Evolutionary conservation across 2,329 filamentous ascomycete genomes (phyloP).

Genomic region (Epichloe bromicola): DNA sequence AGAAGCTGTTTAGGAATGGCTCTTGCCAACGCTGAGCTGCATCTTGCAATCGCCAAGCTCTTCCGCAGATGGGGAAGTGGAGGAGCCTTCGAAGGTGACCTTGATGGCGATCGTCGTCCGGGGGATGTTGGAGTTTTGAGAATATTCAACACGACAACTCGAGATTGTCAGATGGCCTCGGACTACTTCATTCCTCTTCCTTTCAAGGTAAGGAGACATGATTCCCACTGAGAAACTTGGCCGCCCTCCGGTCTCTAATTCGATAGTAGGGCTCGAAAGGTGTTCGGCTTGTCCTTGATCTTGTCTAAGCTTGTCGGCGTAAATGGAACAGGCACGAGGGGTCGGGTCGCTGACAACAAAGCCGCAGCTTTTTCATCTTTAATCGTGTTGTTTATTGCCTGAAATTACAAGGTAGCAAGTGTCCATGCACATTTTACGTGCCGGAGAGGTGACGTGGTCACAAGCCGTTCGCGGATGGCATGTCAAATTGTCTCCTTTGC

Average conservation of each 20-base stretch:
- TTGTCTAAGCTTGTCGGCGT: not conserved
- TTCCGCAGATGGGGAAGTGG: slow-evolving; percentile 25
- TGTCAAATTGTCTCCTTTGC: not conserved
- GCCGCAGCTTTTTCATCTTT: too few relatives aligned
- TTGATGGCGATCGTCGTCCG: slow-evolving; percentile 18
- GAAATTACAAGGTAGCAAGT: not conserved
- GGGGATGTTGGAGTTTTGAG: slow-evolving; percentile 22
- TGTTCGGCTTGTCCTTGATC: slow-evolving; percentile 20
- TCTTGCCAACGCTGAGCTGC: slow-evolving; percentile 26
- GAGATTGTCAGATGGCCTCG: slow-evolving; percentile 23
- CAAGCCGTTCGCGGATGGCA: not conserved
- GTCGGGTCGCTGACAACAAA: not conserved
- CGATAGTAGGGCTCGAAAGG: slow-evolving; percentile 19
- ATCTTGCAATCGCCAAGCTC: slow-evolving; percentile 23
- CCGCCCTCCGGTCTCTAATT: not conserved
- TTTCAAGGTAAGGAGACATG: slow-evolving; percentile 17
- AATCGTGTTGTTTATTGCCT: too few relatives aligned
- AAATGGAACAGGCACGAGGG: too few relatives aligned
- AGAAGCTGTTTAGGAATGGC: slow-evolving; percentile 25
- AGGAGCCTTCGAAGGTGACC: slow-evolving; percentile 17
- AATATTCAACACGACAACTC: slow-evolving; percentile 22
- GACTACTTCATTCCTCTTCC: slow-evolving; percentile 27
- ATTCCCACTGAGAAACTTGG: too few relatives aligned
- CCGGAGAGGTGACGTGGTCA: not conserved
- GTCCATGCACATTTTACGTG: not conserved